Evolutionary conservation across 78 protist species (phyloP).

Genomic region (Chrysochromulina parva): DNA sequence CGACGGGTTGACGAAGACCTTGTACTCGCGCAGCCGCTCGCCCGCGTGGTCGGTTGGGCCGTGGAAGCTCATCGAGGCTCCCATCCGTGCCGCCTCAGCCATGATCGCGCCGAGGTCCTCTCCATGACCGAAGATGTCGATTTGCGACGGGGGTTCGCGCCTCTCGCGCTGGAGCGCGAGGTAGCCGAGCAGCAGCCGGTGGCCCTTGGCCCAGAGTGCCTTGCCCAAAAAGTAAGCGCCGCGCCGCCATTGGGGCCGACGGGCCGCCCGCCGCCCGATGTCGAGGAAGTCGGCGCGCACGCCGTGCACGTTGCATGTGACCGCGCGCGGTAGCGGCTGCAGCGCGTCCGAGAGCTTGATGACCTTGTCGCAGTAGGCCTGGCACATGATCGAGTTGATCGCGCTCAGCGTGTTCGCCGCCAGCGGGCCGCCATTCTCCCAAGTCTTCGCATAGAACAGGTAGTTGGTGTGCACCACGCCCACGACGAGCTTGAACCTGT

Average conservation of each 20-base stretch:
- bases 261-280: background rate
- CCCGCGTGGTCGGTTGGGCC: background rate
- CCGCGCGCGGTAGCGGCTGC: background rate
- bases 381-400: background rate
- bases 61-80: background rate
- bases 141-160: background rate
- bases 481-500: background rate
- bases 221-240: conserved; percentile 10
- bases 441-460: background rate
- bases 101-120: background rate
- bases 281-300: background rate
- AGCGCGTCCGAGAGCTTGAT: background rate
- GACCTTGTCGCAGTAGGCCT: background rate
- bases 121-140: background rate
- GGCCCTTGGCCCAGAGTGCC: conserved; percentile 25
- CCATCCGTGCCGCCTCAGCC: background rate
- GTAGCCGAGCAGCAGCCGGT: background rate
- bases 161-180: background rate
- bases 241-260: too few relatives aligned
- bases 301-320: background rate
- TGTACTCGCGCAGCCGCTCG: background rate
- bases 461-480: conserved; percentile 30
- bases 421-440: background rate
- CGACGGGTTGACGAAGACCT: background rate
- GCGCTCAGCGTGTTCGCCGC: background rate